Percentiles rank a stretch among this genome's conserved stretches.
Conservation (phyloP, 768 basidiomycete genomes). For the Antrodiella citrinella region DNA sequence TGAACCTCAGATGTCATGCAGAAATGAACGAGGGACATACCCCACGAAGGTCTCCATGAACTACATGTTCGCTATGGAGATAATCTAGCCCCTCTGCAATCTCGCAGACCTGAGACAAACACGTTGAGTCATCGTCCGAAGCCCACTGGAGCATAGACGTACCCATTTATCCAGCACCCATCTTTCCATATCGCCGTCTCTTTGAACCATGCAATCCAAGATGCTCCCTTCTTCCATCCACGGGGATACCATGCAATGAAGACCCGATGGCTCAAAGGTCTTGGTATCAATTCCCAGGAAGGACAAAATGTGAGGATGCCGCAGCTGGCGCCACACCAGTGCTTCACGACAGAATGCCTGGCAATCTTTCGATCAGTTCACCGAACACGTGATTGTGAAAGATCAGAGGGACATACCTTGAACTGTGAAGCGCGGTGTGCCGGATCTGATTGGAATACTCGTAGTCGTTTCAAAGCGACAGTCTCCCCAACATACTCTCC, state of each 20-base stretch:
- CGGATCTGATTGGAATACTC: neutral
- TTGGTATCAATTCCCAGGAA: slow-evolving; percentile 2
- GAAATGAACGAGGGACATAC: neutral
- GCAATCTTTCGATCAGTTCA: neutral
- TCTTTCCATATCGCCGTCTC: neutral
- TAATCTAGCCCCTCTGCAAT: slow-evolving; percentile 6
- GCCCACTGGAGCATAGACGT: neutral
- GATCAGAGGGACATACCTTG: neutral
- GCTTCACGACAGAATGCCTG: slow-evolving; percentile 5
- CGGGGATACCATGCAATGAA: slow-evolving; percentile 1
- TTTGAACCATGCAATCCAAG: neutral
- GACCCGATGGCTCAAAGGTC: neutral
- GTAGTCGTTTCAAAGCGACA: neutral
- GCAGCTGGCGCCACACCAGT: slow-evolving; percentile 1
- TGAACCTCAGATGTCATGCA: too few species aligned
- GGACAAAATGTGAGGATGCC: neutral
- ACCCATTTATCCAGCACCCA: neutral
- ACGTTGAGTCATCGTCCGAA: neutral
- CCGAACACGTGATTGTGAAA: neutral
- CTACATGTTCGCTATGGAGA: slow-evolving; percentile 5
- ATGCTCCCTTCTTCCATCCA: slow-evolving; percentile 8
- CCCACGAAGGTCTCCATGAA: slow-evolving; percentile 8
- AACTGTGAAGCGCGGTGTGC: neutral
- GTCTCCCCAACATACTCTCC: neutral
- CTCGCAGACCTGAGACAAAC: neutral